These are phyloP conservation scores for Bryopsis sp. DNA, from an alignment of 139 green algal species.

Conservation along the genomic window DNA sequence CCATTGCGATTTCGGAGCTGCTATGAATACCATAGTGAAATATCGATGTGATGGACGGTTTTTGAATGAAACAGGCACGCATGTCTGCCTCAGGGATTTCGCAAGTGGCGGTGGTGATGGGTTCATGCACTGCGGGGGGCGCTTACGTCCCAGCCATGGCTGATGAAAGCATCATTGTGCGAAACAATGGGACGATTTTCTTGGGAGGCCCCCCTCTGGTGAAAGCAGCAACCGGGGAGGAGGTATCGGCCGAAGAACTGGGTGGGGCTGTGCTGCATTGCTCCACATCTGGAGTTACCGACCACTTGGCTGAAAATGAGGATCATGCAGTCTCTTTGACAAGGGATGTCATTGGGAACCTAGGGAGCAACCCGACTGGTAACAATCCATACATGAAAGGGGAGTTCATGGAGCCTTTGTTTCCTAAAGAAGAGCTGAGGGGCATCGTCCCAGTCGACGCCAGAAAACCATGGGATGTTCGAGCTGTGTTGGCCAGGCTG, in stretches of 20 bases:
- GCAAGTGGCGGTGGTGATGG: slow-evolving; percentile 85
- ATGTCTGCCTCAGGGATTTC: slow-evolving; percentile 76
- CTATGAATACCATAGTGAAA: slow-evolving; percentile 20
- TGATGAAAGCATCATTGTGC: slow-evolving; percentile 76
- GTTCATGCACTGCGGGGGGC: slow-evolving; percentile 85
- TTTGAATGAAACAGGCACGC: no score
- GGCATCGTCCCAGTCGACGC: slow-evolving; percentile 51
- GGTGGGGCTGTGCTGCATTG: slow-evolving; percentile 82
- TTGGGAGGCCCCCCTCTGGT: slow-evolving; percentile 53
- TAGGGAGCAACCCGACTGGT: slow-evolving; percentile 20
- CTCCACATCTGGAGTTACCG: slow-evolving; percentile 56
- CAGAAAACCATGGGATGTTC: slow-evolving; percentile 57
- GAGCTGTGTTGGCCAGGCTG: slow-evolving; percentile 59
- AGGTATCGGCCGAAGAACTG: slow-evolving; percentile 83
- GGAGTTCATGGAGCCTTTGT: slow-evolving; percentile 61
- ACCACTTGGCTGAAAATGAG: slow-evolving; percentile 80
- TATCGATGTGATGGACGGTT: no score
- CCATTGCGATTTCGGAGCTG: neutral
- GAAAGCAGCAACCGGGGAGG: slow-evolving; percentile 79
- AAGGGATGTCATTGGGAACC: slow-evolving; percentile 51
- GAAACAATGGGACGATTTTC: slow-evolving; percentile 71
- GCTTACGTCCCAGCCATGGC: slow-evolving; percentile 73
- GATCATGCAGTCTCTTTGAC: slow-evolving; percentile 66
- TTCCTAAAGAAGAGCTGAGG: slow-evolving; percentile 43
- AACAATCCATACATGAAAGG: neutral